phyloP scores from a whole-genome alignment of 1,284 basidiomycete genomes.

The Thelephora terrestris region DNA sequence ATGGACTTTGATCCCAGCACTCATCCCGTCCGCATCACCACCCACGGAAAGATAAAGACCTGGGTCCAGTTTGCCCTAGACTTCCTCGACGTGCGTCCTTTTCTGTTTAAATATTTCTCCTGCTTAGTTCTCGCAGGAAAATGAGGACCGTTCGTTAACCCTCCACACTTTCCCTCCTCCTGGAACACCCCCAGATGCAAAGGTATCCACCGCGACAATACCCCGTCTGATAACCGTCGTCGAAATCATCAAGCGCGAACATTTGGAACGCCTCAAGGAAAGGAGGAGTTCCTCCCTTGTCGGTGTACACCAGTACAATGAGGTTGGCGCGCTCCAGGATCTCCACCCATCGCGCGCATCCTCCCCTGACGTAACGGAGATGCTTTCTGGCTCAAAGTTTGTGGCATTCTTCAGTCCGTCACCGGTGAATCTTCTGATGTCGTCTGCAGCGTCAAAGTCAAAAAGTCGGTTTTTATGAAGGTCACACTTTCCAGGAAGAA shows the following conservation, averaged over 20 bases:
- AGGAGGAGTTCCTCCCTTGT: slow-evolving; percentile 29
- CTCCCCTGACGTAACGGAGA: slow-evolving; percentile 38
- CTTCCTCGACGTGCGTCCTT: slow-evolving; percentile 46
- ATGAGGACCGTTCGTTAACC: slow-evolving; percentile 44
- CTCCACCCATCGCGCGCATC: slow-evolving; percentile 25
- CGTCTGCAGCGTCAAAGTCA: slow-evolving; percentile 44
- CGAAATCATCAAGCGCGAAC: slow-evolving; percentile 81
- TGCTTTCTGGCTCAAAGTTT: slow-evolving; percentile 36
- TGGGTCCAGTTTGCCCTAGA: slow-evolving; percentile 56
- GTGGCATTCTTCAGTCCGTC: slow-evolving; percentile 2
- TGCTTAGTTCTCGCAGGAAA: slow-evolving; percentile 31
- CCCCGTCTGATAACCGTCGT: slow-evolving; percentile 67
- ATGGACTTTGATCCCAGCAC: background rate
- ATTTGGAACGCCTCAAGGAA: slow-evolving; percentile 38
- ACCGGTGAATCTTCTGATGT: background rate
- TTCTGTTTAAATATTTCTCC: background rate
- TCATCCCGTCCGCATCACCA: slow-evolving; percentile 49
- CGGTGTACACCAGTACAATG: slow-evolving; percentile 76
- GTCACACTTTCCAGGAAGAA: slow-evolving; percentile 52
- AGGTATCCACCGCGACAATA: slow-evolving; percentile 26
- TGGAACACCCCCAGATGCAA: slow-evolving; percentile 2
- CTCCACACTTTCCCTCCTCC: slow-evolving; percentile 56
- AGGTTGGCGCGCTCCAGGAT: slow-evolving; percentile 51
- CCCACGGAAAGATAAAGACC: slow-evolving; percentile 49
- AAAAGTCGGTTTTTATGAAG: slow-evolving; percentile 64